Base-by-base conservation (phyloP, 768 basidiomycete species). In the Termitomyces sp. region DNA sequence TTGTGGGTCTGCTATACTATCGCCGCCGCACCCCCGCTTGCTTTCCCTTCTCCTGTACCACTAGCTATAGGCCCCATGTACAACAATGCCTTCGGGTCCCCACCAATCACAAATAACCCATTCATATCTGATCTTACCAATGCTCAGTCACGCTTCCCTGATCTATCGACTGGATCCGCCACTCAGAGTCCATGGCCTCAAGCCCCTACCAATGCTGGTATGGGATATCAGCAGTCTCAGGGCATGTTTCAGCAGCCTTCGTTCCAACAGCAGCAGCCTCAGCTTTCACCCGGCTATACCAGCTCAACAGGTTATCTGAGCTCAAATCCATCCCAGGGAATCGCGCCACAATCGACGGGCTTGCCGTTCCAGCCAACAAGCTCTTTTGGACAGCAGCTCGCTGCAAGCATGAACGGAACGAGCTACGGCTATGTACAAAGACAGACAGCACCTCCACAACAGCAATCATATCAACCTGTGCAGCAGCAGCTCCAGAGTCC, bases 81-180 rank as follows among this genome's bases (percentile, higher is more conserved):
- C 67, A 66, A 71, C 60, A 71, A 72, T 57, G 72, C 71, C 19
- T 81, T 78, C 60, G 71, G 69, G 16, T 43, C 73, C n/a, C 71
- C 72, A 40, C 70, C 69, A 31, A 54, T 76, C 58, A 74, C 75
- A 49, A 91, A 87, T 65, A 90, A 90, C 62, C 89, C 89, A 0
- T 90, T 91, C 71, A 72, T 84, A 64, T 74, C 78, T 46, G 81
- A 82, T 59, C 76, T 81, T 1, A 60, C 75, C 31, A 73, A 75
- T 46, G 69, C 80, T 32, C 75, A 77, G 27, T 68, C 76, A 21
- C 82, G 89, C 58, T 91, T 78, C 63, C 90, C 90, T 35, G 86
- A 87, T 66, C 75, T 92, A 63, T 76, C 75, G 37, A 66, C 63
- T 53, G 42, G 62, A 63, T 46, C 68, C 56, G 45, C 57, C 59